Evolutionary conservation across 495 filamentous ascomycete species (phyloP), one percentile per base, ranked within the genome.

Genomic region (Recurvomyces mirabilis): DNA sequence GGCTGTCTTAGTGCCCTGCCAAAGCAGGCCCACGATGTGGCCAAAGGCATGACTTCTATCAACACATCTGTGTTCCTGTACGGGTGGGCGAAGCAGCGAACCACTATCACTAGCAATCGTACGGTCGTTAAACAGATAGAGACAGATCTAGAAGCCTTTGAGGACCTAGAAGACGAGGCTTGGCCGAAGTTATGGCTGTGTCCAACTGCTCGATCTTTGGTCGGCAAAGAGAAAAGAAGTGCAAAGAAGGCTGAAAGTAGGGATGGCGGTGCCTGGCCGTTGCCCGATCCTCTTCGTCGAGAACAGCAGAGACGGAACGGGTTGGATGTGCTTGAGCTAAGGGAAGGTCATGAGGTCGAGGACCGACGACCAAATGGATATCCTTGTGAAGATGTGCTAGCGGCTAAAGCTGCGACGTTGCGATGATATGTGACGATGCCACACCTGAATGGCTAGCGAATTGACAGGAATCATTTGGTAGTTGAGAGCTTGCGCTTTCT

Each of bases 91-190:
- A 62, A 63, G 3, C 67, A 67, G 1, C 50, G 70, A 24, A 79
- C 75, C 24, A 85, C 81, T 1, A 66, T 85, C 41, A 79, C 77
- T 11, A 77, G 73, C 37, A 85, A 85, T 54, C 69, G 76, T 9
- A 68, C 69, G 0, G 74, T 79, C 20, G 74, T 73, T 14, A 83
- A 74, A 51, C 66, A 74, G 29, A 75, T 84, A 41, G 77, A 82
- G n/a, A 45, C 18, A 19, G 37, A 29, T 20, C 36, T 56, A 3
- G 50, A 56, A 12, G 66, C 65, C 1, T 63, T 80, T 41, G 57
- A 63, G 13, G 64, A 65, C 30, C 38, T 60, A 15, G 41, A 72
- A 28, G 64, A 69, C 39, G 42, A 60, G 3, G 53, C 43, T 2
- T 49, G 49, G 28, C 56, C 56, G 5, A 38, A 36, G 10, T 45